Base-by-base conservation (phyloP, 768 basidiomycete genomes). In the Filobasidium wieringae region DNA sequence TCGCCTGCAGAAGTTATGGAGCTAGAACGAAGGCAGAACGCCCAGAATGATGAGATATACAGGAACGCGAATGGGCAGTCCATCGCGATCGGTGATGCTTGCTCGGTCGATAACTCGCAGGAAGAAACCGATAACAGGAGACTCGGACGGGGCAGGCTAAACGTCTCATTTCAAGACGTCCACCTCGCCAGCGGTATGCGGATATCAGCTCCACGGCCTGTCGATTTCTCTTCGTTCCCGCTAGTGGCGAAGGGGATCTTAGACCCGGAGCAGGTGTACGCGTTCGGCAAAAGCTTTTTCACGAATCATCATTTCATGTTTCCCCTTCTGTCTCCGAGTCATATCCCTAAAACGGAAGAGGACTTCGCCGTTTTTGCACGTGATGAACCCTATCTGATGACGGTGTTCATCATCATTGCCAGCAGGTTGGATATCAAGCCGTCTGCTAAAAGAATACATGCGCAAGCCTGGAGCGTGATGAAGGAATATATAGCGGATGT, bases 261-360 rank as follows among this genome's bases (percentile, higher is more conserved):
- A n/a, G 53, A 60, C 27, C 61, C 62, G 3, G 51, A 51, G 14
- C 61, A 59, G 14, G 43, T 69, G 7, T 62, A 62, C 36, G 31
- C 60, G 19, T 51, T 72, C 17, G 60, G 63, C 8, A 51, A 57
- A 11, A 51, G 53, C 8, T 72, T 64, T 37, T 72, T 72, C 51
- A 40, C 56, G 26, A 33, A 66, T 26, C 60, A 67, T 54, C 70
- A 72, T 58, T 64, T 65, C 9, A 57, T 64, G 14, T 57, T 72
- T 51, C 68, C 68, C 2, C 55, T 70, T 17, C 64, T 70, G 49
- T 66, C 66, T n/a, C 65, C 68, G 5, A 53, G 60, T 26, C 66
- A 64, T 2, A 67, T 72, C 32, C 70, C 70, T 0, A 57, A 51
- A 12, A 60, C 63, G 2, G 56, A 53, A 5, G 53, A 57, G n/a